Evolutionary conservation across 768 basidiomycete genomes (phyloP).

Genomic region (Infundibulicybe gibba): DNA sequence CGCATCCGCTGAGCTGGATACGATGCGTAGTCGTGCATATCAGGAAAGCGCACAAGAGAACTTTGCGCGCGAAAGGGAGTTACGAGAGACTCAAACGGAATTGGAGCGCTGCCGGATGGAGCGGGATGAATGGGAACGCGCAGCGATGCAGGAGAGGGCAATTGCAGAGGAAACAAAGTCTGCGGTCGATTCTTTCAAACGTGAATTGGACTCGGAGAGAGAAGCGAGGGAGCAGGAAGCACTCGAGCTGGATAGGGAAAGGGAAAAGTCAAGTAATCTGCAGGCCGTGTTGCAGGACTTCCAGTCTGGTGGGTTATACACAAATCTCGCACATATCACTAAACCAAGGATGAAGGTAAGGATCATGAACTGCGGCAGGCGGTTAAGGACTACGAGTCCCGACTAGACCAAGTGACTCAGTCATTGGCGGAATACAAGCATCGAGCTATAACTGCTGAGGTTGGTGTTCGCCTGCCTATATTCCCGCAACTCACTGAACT

Average conservation of each 20-base stretch:
- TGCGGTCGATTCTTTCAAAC: conserved; percentile 48
- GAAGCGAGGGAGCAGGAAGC: conserved; percentile 54
- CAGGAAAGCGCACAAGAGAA: conserved; percentile 72
- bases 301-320: conserved; percentile 69
- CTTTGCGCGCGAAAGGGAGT: conserved; percentile 68
- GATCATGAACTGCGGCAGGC: conserved; percentile 88
- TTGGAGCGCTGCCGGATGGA: conserved; percentile 85
- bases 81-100: conserved; percentile 81
- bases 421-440: conserved; percentile 89
- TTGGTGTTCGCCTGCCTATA: conserved; percentile 17
- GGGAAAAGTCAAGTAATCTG: conserved; percentile 76
- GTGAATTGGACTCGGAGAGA: conserved; percentile 66
- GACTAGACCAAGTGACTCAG: conserved; percentile 63
- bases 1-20: conserved; percentile 64
- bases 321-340: not conserved
- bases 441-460: conserved; percentile 86
- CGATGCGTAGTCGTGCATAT: conserved; percentile 58
- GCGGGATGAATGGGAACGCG: conserved; percentile 56
- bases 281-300: conserved; percentile 95
- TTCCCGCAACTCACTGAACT: conserved; percentile 2
- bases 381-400: conserved; percentile 76
- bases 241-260: conserved; percentile 59
- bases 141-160: conserved; percentile 58
- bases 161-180: conserved; percentile 66
- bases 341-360: conserved; percentile 53